phyloP scores from a whole-genome alignment of 768 basidiomycete species.

The Kwoniella dendrophila region DNA sequence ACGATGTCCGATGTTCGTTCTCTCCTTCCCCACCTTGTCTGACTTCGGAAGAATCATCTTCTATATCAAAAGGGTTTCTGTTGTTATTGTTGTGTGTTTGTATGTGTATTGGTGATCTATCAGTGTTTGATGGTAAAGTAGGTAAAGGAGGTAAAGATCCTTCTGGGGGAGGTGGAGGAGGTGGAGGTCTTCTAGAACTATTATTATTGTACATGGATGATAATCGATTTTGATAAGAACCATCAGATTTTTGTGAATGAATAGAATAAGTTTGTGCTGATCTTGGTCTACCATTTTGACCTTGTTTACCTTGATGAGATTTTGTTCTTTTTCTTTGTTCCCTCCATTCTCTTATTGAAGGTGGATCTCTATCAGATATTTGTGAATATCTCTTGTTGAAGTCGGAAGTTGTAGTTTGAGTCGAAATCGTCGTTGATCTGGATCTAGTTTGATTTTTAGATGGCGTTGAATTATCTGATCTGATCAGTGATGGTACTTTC shows the following conservation, averaged over 20 bases:
- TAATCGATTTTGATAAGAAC: too few relatives aligned
- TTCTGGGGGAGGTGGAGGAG: conserved; percentile 3
- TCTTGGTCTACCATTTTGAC: not conserved
- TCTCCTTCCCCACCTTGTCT: too few relatives aligned
- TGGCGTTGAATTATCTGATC: conserved; percentile 3
- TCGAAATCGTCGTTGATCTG: conserved; percentile 6
- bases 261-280: not conserved
- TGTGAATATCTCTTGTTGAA: conserved; percentile 2
- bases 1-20: too few relatives aligned
- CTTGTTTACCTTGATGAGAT: too few relatives aligned
- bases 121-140: conserved; percentile 1
- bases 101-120: not conserved
- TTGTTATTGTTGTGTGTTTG: conserved; percentile 4
- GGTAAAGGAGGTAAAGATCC: not conserved
- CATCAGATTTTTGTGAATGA: not conserved
- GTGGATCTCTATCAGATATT: conserved; percentile 2
- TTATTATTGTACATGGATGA: too few relatives aligned
- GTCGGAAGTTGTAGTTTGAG: conserved; percentile 1
- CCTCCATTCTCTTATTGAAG: conserved; percentile 3
- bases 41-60: too few relatives aligned
- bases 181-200: conserved; percentile 5
- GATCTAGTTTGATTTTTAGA: conserved; percentile 6
- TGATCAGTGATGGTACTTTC: conserved; percentile 4
- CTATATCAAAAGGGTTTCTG: too few relatives aligned
- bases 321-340: conserved; percentile 1